These are phyloP conservation scores for Urostyla sp. DNA, from an alignment of 73 alveolate species.

Conservation along the genomic window DNA sequence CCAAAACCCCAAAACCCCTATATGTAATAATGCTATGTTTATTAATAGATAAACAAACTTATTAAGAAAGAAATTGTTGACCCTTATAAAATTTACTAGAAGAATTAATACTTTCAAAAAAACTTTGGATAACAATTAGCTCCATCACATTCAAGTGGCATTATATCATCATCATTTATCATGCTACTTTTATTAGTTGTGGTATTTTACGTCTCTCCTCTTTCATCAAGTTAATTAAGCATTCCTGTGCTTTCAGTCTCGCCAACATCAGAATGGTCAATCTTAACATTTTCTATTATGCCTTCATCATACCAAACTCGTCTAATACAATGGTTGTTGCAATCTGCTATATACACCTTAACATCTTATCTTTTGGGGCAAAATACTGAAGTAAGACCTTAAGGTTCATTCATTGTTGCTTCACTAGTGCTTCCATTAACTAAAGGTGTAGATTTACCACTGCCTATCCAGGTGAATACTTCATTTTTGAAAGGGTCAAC, in stretches of 20 bases:
- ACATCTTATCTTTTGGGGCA: conserved; percentile 23
- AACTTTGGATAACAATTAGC: conserved; percentile 62
- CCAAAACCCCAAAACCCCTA: no score
- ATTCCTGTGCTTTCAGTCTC: conserved; percentile 21
- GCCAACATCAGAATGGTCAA: conserved; percentile 24
- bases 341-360: conserved; percentile 59
- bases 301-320: conserved; percentile 55
- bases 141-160: conserved; percentile 61
- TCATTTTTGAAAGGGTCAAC: conserved; percentile 52
- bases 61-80: no score
- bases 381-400: conserved; percentile 34
- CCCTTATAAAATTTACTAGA: no score
- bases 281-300: conserved; percentile 23
- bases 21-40: no score
- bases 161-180: conserved; percentile 34
- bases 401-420: conserved; percentile 61
- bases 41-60: no score
- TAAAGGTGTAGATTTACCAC: conserved; percentile 42
- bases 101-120: conserved; percentile 4
- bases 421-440: conserved; percentile 41
- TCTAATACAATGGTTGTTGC: conserved; percentile 68
- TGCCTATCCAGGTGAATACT: conserved; percentile 62
- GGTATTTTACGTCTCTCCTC: conserved; percentile 34
- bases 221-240: neutral
- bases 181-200: conserved; percentile 38